Conservation (phyloP, 1,284 basidiomycete species). For the Ceratobasidium sp. region DNA sequence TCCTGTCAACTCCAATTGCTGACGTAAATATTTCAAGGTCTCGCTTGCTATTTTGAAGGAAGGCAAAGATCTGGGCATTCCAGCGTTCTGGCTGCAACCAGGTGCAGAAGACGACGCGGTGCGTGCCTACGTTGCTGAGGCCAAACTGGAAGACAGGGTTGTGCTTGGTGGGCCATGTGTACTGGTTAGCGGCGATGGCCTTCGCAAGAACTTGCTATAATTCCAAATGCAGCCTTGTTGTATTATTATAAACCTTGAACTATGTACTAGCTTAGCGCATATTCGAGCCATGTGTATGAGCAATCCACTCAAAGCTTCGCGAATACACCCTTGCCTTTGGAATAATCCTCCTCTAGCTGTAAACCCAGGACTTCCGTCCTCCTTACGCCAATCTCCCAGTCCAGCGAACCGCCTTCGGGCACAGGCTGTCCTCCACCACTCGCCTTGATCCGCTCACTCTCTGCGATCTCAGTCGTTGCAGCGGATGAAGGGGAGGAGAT, state of each 20-base stretch:
- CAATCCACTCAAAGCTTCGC: background rate
- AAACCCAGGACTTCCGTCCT: conserved; percentile 14
- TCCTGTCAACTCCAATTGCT: conserved; percentile 43
- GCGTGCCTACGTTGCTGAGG: conserved; percentile 58
- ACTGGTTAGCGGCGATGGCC: conserved; percentile 69
- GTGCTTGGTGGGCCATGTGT: conserved; percentile 80
- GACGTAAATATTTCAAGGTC: conserved; percentile 55
- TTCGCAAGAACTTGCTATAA: conserved; percentile 44
- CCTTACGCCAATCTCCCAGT: conserved; percentile 22
- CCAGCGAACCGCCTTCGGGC: background rate
- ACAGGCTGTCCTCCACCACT: background rate
- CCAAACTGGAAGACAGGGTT: conserved; percentile 63
- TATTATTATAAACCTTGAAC: background rate
- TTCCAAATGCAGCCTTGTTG: background rate
- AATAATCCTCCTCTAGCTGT: conserved; percentile 20
- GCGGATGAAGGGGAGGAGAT: conserved; percentile 19
- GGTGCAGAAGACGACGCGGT: conserved; percentile 74
- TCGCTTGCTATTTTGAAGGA: conserved; percentile 69
- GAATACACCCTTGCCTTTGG: conserved; percentile 23
- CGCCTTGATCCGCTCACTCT: conserved; percentile 13
- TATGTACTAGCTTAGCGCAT: too few relatives aligned
- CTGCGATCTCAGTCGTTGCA: conserved; percentile 8
- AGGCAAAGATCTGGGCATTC: conserved; percentile 66
- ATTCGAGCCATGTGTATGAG: too few relatives aligned
- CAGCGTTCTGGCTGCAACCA: conserved; percentile 84